Conservation (phyloP, 208 protist species). For the Acanthamoeba sp. region DNA sequence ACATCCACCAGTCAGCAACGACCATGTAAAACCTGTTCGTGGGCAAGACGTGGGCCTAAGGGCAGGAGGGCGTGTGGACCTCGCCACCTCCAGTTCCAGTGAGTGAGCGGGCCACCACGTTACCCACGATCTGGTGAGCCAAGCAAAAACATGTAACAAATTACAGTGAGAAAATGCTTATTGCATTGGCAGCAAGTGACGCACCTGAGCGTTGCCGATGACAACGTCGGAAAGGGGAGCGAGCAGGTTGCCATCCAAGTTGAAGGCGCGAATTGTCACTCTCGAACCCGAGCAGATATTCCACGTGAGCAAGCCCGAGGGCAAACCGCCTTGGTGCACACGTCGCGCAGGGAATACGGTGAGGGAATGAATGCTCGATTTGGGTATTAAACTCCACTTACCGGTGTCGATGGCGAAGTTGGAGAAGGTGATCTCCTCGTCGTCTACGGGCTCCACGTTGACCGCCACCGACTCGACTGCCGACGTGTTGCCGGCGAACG, state of each 20-base stretch:
- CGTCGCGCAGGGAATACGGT: too few relatives aligned
- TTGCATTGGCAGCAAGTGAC: neutral
- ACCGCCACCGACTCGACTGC: neutral
- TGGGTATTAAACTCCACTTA: too few relatives aligned
- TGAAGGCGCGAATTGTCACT: neutral
- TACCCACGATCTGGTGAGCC: neutral
- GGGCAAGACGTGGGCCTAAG: neutral
- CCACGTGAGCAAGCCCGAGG: slow-evolving; percentile 4
- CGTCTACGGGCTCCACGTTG: neutral
- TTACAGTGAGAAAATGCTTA: neutral
- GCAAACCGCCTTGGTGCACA: neutral
- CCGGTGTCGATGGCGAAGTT: slow-evolving; percentile 3
- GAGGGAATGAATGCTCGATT: too few relatives aligned
- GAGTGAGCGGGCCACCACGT: neutral
- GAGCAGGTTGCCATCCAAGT: slow-evolving; percentile 13
- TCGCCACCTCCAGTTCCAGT: neutral
- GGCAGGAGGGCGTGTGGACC: neutral
- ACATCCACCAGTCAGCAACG: too few relatives aligned
- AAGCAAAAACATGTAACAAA: too few relatives aligned
- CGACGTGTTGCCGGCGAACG: neutral
- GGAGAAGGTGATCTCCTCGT: neutral
- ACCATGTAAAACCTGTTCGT: too few relatives aligned
- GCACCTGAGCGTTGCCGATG: neutral
- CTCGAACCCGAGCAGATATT: neutral
- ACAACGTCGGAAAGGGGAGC: neutral